Conservation (phyloP, 2,329 filamentous ascomycete genomes). For the Pyrenophora graminea region DNA sequence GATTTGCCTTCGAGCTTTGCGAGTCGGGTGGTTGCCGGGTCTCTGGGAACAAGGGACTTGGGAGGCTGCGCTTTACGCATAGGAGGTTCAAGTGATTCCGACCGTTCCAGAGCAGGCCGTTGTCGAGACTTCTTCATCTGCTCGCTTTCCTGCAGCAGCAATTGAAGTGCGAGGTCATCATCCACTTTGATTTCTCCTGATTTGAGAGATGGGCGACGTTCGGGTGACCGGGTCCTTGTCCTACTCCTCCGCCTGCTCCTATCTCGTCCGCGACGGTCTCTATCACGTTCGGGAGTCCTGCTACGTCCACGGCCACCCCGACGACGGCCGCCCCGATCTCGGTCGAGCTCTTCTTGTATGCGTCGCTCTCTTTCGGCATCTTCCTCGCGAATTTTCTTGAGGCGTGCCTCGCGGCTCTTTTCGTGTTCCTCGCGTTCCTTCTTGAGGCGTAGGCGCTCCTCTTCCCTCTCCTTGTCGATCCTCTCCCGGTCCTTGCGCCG, state of each 20-base stretch:
- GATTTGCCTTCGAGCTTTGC: conserved; percentile 37
- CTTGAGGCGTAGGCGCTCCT: conserved; percentile 55
- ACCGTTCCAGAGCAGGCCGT: conserved; percentile 43
- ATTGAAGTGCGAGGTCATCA: conserved; percentile 42
- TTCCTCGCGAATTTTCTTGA: conserved; percentile 45
- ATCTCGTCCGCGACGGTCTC: conserved; percentile 31
- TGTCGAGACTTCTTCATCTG: conserved; percentile 45
- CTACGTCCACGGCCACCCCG: conserved; percentile 36
- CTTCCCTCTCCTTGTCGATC: conserved; percentile 51
- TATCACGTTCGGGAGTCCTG: conserved; percentile 30
- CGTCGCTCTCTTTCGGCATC: conserved; percentile 42
- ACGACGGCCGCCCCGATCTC: conserved; percentile 50
- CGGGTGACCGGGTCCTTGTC: conserved; percentile 29
- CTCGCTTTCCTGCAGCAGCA: conserved; percentile 44
- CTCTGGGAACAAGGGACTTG: conserved; percentile 43
- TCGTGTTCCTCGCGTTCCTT: conserved; percentile 50
- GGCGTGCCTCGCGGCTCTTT: conserved; percentile 49
- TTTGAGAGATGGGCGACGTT: conserved; percentile 29
- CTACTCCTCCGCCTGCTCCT: conserved; percentile 29
- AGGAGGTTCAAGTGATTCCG: conserved; percentile 47
- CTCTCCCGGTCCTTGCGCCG: conserved; percentile 37
- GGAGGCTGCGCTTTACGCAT: conserved; percentile 43
- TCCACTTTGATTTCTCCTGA: conserved; percentile 46
- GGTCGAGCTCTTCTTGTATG: conserved; percentile 57
- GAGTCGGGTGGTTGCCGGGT: conserved; percentile 36